Percentiles rank a stretch among this genome's conserved stretches.
phyloP scores from a whole-genome alignment of 257 asterid species.

The Nicotiana benthamiana region DNA sequence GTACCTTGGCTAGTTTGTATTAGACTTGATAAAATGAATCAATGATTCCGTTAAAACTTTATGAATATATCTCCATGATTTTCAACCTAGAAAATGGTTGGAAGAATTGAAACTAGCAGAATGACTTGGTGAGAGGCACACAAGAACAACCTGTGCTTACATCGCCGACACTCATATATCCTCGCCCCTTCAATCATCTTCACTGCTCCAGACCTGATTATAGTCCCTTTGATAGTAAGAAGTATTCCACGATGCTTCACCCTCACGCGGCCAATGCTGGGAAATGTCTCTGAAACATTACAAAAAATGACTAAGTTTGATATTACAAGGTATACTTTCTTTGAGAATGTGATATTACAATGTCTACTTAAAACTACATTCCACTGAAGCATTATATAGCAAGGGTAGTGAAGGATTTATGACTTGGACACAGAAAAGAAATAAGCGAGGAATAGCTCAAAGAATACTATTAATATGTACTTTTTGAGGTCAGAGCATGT shows the following conservation, averaged over 20 bases:
- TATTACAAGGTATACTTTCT: neutral
- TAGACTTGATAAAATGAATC: neutral
- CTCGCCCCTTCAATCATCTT: conserved; percentile 98
- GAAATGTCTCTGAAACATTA: conserved; percentile 64
- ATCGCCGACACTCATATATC: conserved; percentile 68
- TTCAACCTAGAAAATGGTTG: neutral
- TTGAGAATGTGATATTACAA: neutral
- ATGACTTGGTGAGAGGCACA: conserved; percentile 9
- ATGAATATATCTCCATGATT: neutral
- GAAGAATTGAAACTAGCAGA: neutral
- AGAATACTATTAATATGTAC: neutral
- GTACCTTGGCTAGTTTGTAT: neutral
- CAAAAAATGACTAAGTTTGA: conserved; percentile 4
- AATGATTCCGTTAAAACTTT: neutral
- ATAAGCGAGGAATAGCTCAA: neutral
- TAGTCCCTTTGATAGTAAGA: conserved; percentile 93
- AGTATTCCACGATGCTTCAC: conserved; percentile 91
- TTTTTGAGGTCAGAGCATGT: neutral
- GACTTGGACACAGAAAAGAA: neutral
- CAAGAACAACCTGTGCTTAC: conserved; percentile 66
- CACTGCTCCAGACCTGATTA: conserved; percentile 87
- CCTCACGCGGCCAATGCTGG: conserved; percentile 86
- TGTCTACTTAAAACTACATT: neutral
- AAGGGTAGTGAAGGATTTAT: neutral
- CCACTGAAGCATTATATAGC: neutral